Evolutionary conservation across 305 asterid species (phyloP).

Genomic region (Fraxinus dipetala): DNA sequence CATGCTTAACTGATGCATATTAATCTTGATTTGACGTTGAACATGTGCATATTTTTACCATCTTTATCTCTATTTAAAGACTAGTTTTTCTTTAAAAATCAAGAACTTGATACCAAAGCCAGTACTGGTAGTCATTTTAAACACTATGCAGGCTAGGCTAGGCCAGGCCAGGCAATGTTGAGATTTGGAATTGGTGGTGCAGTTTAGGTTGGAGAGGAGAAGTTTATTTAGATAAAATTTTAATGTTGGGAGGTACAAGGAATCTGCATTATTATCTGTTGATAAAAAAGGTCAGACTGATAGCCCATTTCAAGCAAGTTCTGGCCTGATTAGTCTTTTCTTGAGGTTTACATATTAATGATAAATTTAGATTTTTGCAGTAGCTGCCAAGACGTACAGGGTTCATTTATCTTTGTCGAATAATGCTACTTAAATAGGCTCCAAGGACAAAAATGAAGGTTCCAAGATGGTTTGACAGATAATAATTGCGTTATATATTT

Average conservation of each 20-base stretch:
- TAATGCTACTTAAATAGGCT: no score
- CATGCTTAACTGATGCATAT: background rate
- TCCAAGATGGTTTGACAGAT: no score
- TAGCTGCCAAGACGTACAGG: background rate
- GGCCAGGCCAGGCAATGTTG: background rate
- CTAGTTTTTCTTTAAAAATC: background rate
- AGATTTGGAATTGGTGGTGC: background rate
- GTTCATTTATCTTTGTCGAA: background rate
- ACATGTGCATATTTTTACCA: background rate
- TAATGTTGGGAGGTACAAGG: background rate
- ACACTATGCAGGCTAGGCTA: background rate
- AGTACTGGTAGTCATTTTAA: background rate
- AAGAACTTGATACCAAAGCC: background rate
- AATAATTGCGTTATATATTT: no score
- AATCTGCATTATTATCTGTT: background rate
- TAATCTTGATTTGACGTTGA: background rate
- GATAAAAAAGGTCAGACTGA: background rate
- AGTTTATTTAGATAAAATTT: background rate
- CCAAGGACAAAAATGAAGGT: no score
- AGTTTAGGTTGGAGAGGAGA: background rate
- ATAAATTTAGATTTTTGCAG: background rate
- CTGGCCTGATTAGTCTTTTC: background rate
- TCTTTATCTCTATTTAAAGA: background rate
- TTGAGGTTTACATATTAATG: background rate
- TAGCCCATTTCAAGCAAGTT: background rate